A percentile compares a stretch with the other conserved stretches of the same genome.
Evolutionary conservation across 345 rosid species (phyloP).

Genomic region (Rubroshorea leprosula): DNA sequence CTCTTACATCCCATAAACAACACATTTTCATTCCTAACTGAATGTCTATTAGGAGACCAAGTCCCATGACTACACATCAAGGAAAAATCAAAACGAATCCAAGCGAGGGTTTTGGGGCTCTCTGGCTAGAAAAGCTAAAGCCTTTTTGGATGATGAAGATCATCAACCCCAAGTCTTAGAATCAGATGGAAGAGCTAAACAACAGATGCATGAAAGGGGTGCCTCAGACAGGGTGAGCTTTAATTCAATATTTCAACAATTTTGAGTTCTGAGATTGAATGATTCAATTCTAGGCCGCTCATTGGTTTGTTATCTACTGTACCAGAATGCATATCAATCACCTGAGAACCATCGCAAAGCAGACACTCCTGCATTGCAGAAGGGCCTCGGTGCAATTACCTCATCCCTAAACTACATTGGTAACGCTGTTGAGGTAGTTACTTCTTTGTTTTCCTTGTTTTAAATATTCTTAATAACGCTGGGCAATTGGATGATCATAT

Average conservation of each 20-base stretch:
- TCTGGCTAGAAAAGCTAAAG: slow-evolving; percentile 84
- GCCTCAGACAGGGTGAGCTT: slow-evolving; percentile 7
- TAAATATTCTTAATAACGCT: not conserved
- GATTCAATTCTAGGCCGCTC: slow-evolving; percentile 4
- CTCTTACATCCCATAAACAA: too few relatives aligned
- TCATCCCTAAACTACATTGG: slow-evolving; percentile 74
- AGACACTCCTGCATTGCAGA: slow-evolving; percentile 58
- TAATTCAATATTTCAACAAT: not conserved
- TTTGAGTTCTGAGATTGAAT: not conserved
- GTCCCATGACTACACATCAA: slow-evolving; percentile 39
- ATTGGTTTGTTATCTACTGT: too few relatives aligned
- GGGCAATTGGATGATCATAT: too few relatives aligned
- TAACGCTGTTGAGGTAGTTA: slow-evolving; percentile 67
- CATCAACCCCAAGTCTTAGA: slow-evolving; percentile 20
- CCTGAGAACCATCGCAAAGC: slow-evolving; percentile 27
- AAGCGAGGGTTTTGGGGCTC: slow-evolving; percentile 83
- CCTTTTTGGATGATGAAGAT: slow-evolving; percentile 66
- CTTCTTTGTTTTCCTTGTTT: not conserved
- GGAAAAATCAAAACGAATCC: slow-evolving; percentile 41
- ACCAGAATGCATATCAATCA: slow-evolving; percentile 24
- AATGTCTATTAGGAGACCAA: slow-evolving; percentile 38
- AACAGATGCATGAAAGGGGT: too few relatives aligned
- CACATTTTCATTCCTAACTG: not conserved
- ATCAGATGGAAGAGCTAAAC: too few relatives aligned
- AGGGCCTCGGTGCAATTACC: slow-evolving; percentile 58